Conservation (phyloP, 352 stramenopile genomes). For the Globisporangium echinulatum region DNA sequence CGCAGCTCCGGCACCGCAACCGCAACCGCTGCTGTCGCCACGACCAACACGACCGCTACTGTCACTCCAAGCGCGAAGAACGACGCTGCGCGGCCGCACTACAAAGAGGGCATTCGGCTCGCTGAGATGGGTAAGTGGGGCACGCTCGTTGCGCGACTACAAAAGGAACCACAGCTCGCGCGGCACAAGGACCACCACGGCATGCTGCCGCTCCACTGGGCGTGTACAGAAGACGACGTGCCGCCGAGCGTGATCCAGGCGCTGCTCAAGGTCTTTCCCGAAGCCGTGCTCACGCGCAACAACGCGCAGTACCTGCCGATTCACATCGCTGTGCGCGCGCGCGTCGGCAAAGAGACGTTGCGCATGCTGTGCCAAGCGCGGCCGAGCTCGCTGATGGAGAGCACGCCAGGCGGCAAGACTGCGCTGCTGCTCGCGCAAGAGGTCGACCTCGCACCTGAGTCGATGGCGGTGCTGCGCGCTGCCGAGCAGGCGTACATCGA, state of each 20-base stretch:
- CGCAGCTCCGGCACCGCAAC: conserved; percentile 2
- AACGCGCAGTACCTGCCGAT: conserved; percentile 78
- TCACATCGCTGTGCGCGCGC: conserved; percentile 75
- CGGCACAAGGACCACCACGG: conserved; percentile 77
- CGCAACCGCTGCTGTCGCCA: background rate
- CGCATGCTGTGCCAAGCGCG: conserved; percentile 54
- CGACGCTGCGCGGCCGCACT: conserved; percentile 45
- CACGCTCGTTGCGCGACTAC: conserved; percentile 51
- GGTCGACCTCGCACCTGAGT: conserved; percentile 32
- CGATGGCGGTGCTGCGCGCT: conserved; percentile 58
- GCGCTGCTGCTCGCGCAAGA: conserved; percentile 59
- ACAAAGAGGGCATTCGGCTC: conserved; percentile 75
- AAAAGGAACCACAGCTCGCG: conserved; percentile 55
- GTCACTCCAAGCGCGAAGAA: conserved; percentile 23
- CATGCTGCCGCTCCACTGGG: conserved; percentile 82
- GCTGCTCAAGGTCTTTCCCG: conserved; percentile 65
- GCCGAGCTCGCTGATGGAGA: conserved; percentile 61
- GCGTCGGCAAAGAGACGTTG: conserved; percentile 40
- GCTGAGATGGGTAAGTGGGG: conserved; percentile 79
- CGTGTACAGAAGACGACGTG: conserved; percentile 77
- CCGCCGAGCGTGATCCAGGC: conserved; percentile 45
- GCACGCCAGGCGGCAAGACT: conserved; percentile 68
- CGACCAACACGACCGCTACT: background rate
- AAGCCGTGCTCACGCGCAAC: conserved; percentile 73
- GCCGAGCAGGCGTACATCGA: conserved; percentile 68